A percentile compares a stretch with the other conserved stretches of the same genome.
Evolutionary conservation across 1,139 yeast species (phyloP).

Genomic region (Geotrichum restrictum): DNA sequence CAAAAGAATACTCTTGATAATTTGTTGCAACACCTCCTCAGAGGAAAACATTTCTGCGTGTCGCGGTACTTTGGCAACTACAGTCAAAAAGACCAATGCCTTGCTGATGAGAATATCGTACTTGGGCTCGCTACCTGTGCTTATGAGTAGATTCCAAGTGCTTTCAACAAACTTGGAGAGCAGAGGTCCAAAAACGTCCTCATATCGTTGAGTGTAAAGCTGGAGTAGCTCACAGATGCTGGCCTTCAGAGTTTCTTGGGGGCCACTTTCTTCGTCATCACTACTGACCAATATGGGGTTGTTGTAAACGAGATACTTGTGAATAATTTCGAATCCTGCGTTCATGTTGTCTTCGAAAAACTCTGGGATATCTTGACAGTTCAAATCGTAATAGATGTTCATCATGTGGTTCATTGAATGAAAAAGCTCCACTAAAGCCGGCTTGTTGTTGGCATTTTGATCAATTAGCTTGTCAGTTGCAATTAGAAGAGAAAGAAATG

Average conservation of each 20-base stretch:
- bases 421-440: slow-evolving; percentile 52
- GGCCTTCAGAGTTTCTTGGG: slow-evolving; percentile 70
- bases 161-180: slow-evolving; percentile 75
- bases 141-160: slow-evolving; percentile 73
- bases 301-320: slow-evolving; percentile 66
- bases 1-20: slow-evolving; percentile 75
- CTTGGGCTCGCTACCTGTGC: slow-evolving; percentile 65
- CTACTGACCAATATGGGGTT: slow-evolving; percentile 50
- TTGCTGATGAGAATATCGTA: slow-evolving; percentile 82
- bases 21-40: slow-evolving; percentile 66
- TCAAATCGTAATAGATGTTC: slow-evolving; percentile 85
- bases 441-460: slow-evolving; percentile 42
- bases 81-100: slow-evolving; percentile 74
- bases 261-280: slow-evolving; percentile 73
- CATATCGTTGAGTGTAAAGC: slow-evolving; percentile 83
- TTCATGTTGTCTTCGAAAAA: slow-evolving; percentile 89
- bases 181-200: slow-evolving; percentile 78
- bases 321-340: slow-evolving; percentile 73
- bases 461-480: slow-evolving; percentile 65
- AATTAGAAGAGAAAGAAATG: slow-evolving; percentile 65
- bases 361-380: slow-evolving; percentile 97
- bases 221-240: slow-evolving; percentile 81
- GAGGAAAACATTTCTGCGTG: slow-evolving; percentile 60
- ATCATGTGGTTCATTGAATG: slow-evolving; percentile 68
- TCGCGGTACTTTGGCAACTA: slow-evolving; percentile 67